Conservation (phyloP, 495 filamentous ascomycete genomes). For the Paragyromitra xinjiangensis region DNA sequence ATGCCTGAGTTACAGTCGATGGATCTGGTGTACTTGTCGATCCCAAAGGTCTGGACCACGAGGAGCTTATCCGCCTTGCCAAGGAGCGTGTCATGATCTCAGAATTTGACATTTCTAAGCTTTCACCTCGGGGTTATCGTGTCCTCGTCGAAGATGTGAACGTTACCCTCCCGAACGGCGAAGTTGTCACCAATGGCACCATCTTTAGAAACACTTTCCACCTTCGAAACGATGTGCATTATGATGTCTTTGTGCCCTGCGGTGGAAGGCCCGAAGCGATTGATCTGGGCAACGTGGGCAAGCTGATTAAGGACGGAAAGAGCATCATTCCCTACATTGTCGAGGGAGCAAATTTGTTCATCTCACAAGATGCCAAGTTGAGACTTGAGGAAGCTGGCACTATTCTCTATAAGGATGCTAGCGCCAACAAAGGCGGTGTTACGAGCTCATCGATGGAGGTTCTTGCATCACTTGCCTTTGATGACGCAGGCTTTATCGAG, state of each 20-base stretch:
- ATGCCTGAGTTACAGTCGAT: conserved; percentile 67
- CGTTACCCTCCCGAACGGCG: conserved; percentile 82
- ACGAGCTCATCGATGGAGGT: conserved; percentile 98
- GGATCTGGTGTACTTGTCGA: conserved; percentile 95
- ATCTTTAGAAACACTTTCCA: conserved; percentile 98
- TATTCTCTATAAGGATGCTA: conserved; percentile 96
- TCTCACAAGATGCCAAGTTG: conserved; percentile 97
- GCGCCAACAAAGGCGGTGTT: conserved; percentile 97
- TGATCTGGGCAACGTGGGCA: conserved; percentile 83
- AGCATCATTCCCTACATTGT: conserved; percentile 90
- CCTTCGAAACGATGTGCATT: conserved; percentile 75
- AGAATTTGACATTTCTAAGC: conserved; percentile 83
- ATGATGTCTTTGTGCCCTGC: conserved; percentile 93
- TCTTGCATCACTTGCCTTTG: conserved; percentile 89
- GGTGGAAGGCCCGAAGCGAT: conserved; percentile 97
- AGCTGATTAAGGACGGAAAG: conserved; percentile 87
- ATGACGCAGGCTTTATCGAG: conserved; percentile 84
- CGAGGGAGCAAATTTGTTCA: conserved; percentile 97
- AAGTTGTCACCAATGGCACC: conserved; percentile 87
- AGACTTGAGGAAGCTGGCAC: conserved; percentile 91
- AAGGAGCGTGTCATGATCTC: conserved; percentile 89
- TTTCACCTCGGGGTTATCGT: conserved; percentile 87
- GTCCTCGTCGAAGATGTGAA: conserved; percentile 93
- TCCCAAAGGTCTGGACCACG: conserved; percentile 83
- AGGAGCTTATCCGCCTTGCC: conserved; percentile 83